Base-by-base conservation (phyloP, 805 yeast genomes). In the Candida parachauliodes region DNA sequence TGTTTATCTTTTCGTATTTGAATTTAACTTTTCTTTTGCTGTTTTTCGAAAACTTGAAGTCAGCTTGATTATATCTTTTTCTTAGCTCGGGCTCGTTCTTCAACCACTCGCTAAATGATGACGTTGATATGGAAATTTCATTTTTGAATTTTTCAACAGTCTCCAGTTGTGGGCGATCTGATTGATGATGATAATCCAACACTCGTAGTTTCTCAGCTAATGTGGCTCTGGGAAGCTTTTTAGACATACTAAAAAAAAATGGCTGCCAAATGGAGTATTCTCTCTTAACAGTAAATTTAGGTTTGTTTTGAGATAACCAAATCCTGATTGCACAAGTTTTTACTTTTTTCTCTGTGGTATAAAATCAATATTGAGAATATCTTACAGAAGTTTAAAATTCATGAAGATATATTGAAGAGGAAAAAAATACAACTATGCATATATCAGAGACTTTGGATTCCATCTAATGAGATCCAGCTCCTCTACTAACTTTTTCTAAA, bases 401-500 rank as follows among this genome's bases (percentile, higher is more conserved):
- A 27, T 27, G 8, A 8, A 27, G 7, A 15, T 27, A 8, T 8
- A 8, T 27, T 7, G 17, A 14, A 10, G 27, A 5, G 14, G n/a
- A n/a, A n/a, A n/a, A n/a, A n/a, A n/a, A n/a, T n/a, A n/a, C n/a
- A n/a, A n/a, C n/a, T n/a, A n/a, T n/a, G n/a, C n/a, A n/a, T n/a
- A n/a, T n/a, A n/a, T n/a, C n/a, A n/a, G n/a, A n/a, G n/a, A n/a
- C n/a, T n/a, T n/a, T 21, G 24, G 19, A 10, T n/a, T 5, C 7
- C 8, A 12, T 33, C 22, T 34, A 34, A 34, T 34, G 37, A 68
- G 40, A 66, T 58, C 70, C 68, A 47, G 88, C 85, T 59, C 86
- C 89, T 66, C 81, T 82, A 62, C 88, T 78, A 53, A 89, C 96
- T 64, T 72, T 84, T 59, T 86, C 96, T 64, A 89, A 77, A 43